Conservation (phyloP, 148 eudicot species). For the Rhododendron griersonianum region DNA sequence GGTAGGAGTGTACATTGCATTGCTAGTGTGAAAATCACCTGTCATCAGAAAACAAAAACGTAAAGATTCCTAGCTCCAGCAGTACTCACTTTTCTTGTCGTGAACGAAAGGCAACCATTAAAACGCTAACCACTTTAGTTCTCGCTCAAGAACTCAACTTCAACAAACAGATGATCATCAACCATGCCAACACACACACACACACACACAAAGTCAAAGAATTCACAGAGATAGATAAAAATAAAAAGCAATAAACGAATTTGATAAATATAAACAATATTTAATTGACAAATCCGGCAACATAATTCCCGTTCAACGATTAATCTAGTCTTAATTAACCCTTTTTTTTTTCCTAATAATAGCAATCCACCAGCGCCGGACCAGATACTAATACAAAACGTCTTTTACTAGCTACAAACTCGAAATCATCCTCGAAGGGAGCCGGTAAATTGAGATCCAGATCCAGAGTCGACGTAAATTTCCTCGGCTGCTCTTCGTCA, state of each 20-base stretch:
- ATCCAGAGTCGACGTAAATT: slow-evolving; percentile 10
- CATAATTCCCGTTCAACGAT: neutral
- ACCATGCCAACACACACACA: neutral
- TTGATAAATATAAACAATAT: neutral
- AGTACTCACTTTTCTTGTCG: slow-evolving; percentile 34
- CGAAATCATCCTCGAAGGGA: slow-evolving; percentile 48
- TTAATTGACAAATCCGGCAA: neutral
- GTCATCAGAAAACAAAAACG: neutral
- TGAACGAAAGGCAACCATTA: slow-evolving; percentile 49
- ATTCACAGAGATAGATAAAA: neutral
- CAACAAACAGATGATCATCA: neutral
- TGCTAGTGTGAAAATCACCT: neutral
- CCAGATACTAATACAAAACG: slow-evolving; percentile 25
- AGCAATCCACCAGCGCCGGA: slow-evolving; percentile 47
- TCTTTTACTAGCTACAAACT: slow-evolving; percentile 17
- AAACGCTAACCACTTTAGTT: slow-evolving; percentile 28
- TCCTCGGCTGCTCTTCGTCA: slow-evolving; percentile 8
- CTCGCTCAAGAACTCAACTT: slow-evolving; percentile 36
- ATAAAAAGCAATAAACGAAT: neutral
- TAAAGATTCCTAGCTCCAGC: slow-evolving; percentile 20
- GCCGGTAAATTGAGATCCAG: slow-evolving; percentile 92
- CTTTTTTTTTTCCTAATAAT: slow-evolving; percentile 15
- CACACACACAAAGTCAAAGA: neutral
- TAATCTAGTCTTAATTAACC: neutral
- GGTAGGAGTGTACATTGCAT: rapidly evolving